These are phyloP conservation scores for Ambrosia trifida DNA, from an alignment of 129 eudicot genomes.

Conservation along the genomic window DNA sequence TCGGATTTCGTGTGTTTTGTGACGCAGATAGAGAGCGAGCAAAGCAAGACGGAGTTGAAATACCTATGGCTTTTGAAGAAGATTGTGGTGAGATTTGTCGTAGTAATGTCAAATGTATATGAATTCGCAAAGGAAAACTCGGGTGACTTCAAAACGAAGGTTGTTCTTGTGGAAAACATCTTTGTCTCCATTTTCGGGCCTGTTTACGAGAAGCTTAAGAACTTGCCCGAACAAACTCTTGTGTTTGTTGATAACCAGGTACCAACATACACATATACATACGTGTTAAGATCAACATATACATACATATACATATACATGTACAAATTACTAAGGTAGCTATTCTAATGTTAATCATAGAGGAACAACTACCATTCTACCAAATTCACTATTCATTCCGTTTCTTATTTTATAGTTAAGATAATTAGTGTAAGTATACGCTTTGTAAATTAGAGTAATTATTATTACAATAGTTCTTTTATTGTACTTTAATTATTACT, in stretches of 20 bases:
- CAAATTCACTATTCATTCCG: too few relatives aligned
- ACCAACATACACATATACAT: neutral
- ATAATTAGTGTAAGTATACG: too few relatives aligned
- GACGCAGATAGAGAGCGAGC: slow-evolving; percentile 42
- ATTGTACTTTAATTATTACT: too few relatives aligned
- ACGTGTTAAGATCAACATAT: too few relatives aligned
- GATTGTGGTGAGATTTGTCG: slow-evolving; percentile 34
- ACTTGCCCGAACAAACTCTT: slow-evolving; percentile 39
- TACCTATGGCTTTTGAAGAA: slow-evolving; percentile 57
- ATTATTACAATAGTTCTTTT: too few relatives aligned
- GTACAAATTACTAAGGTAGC: too few relatives aligned
- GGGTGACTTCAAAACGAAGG: slow-evolving; percentile 43
- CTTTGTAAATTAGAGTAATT: too few relatives aligned
- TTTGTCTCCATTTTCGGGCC: slow-evolving; percentile 49
- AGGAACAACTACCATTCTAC: too few relatives aligned
- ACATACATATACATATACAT: too few relatives aligned
- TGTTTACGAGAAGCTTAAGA: slow-evolving; percentile 46
- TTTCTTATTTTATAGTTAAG: too few relatives aligned
- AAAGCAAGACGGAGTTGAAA: slow-evolving; percentile 39
- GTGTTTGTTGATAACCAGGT: slow-evolving; percentile 71
- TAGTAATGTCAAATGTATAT: slow-evolving; percentile 44
- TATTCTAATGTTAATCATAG: too few relatives aligned
- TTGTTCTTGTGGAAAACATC: slow-evolving; percentile 49
- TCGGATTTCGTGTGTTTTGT: neutral
- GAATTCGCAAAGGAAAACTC: slow-evolving; percentile 57